Percentiles rank a stretch among this genome's conserved stretches.
These are phyloP conservation scores for Candida awuae DNA, from an alignment of 805 yeast species.

Conservation along the genomic window DNA sequence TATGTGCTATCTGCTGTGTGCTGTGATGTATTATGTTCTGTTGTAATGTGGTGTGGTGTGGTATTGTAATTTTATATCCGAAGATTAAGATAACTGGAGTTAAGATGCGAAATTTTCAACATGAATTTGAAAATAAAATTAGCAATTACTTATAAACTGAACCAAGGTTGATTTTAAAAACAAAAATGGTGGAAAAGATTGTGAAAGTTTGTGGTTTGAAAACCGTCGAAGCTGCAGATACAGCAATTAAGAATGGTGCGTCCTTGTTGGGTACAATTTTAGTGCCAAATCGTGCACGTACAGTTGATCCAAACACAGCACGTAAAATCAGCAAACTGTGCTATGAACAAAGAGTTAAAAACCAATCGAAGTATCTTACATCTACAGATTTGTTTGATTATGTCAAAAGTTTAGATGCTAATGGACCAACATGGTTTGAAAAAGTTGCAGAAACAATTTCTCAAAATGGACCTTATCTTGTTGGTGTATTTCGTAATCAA, in stretches of 20 bases:
- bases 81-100: no score
- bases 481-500: slow-evolving; percentile 90
- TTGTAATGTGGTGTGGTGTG: no score
- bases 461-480: slow-evolving; percentile 55
- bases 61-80: no score
- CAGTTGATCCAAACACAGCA: slow-evolving; percentile 46
- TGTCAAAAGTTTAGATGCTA: slow-evolving; percentile 12
- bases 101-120: no score
- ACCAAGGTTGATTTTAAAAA: no score
- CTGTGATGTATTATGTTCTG: no score
- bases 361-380: slow-evolving; percentile 18
- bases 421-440: slow-evolving; percentile 30
- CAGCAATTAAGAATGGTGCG: slow-evolving; percentile 66
- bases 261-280: slow-evolving; percentile 75
- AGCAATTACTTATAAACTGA: no score
- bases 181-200: slow-evolving; percentile 25
- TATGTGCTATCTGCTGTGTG: no score
- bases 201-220: slow-evolving; percentile 84
- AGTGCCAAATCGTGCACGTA: slow-evolving; percentile 75
- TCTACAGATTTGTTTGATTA: slow-evolving; percentile 16
- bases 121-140: no score
- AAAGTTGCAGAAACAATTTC: slow-evolving; percentile 20
- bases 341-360: slow-evolving; percentile 18
- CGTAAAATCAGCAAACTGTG: slow-evolving; percentile 32
- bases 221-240: slow-evolving; percentile 57